These are phyloP conservation scores for Ascochyta pisi DNA, from an alignment of 2,329 filamentous ascomycete genomes.

Conservation along the genomic window DNA sequence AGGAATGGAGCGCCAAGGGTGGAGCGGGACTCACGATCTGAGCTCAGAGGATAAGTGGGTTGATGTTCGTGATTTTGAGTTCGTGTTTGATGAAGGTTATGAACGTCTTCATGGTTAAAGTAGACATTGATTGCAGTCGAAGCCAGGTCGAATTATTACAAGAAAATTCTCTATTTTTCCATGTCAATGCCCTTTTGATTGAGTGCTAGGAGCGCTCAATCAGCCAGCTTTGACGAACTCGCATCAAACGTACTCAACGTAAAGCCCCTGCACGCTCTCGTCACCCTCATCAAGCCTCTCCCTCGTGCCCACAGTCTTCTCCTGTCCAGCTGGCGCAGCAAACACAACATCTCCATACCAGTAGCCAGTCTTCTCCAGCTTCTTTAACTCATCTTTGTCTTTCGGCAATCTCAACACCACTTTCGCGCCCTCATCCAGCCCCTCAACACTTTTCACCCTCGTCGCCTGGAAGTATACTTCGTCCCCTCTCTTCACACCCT, in stretches of 20 bases:
- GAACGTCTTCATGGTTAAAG: too few species aligned
- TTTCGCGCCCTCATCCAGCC: constrained; percentile 21
- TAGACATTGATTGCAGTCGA: too few species aligned
- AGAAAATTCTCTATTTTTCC: too few species aligned
- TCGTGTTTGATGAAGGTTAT: too few species aligned
- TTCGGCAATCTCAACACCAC: constrained; percentile 32
- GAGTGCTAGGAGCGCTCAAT: too few species aligned
- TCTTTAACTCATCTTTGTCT: constrained; percentile 25
- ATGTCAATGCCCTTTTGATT: too few species aligned
- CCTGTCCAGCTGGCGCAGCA: constrained; percentile 15
- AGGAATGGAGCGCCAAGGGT: too few species aligned
- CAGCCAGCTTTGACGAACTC: too few species aligned
- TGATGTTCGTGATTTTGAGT: too few species aligned
- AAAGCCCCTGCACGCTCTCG: constrained; percentile 30
- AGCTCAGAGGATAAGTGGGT: too few species aligned
- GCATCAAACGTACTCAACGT: constrained; percentile 31
- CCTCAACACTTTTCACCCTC: constrained; percentile 25
- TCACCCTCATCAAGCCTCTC: constrained; percentile 23
- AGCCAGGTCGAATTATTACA: too few species aligned
- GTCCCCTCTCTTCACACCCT: constrained; percentile 5
- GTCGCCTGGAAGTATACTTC: constrained; percentile 21
- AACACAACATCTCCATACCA: constrained; percentile 42
- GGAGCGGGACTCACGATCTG: too few species aligned
- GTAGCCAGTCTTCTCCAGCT: constrained; percentile 23
- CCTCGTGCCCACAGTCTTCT: constrained; percentile 15